Percentiles rank a stretch among this genome's conserved stretches.
These are phyloP conservation scores for Catenaria anguillulae DNA, from an alignment of 371 early-diverging fungal genomes.

Conservation along the genomic window DNA sequence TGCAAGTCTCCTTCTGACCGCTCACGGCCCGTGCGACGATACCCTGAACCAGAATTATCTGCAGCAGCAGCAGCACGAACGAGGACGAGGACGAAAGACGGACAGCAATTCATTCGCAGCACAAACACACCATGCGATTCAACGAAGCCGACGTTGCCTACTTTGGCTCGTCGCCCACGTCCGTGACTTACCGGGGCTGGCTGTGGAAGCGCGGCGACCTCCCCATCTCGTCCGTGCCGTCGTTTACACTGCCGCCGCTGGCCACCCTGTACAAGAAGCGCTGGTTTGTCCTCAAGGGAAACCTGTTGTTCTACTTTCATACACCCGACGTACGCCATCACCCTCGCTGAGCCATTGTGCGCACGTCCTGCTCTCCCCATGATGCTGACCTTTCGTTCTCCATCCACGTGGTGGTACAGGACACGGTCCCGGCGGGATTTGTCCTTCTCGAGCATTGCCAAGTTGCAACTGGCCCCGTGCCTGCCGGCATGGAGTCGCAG, in stretches of 20 bases:
- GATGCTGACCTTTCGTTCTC: too few species aligned
- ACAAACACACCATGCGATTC: too few species aligned
- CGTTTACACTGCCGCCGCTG: background rate
- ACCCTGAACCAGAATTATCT: too few species aligned
- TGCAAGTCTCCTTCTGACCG: too few species aligned
- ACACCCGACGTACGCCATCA: background rate
- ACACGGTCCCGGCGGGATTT: background rate
- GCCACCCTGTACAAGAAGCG: constrained; percentile 1
- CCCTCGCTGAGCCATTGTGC: background rate
- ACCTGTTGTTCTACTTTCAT: constrained; percentile 5
- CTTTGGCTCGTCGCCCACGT: constrained; percentile 4
- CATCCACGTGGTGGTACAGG: too few species aligned
- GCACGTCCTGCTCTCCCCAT: too few species aligned
- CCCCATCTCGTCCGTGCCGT: constrained; percentile 1
- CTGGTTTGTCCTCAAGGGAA: constrained; percentile 7
- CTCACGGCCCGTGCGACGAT: too few species aligned
- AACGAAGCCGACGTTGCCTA: constrained; percentile 9
- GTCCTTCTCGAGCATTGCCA: constrained; percentile 5
- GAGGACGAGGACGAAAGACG: too few species aligned
- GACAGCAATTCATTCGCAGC: too few species aligned
- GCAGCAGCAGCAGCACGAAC: too few species aligned
- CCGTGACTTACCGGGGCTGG: background rate
- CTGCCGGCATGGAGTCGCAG: background rate
- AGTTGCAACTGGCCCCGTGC: background rate
- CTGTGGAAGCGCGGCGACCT: constrained; percentile 2